Evolutionary conservation across 805 yeast species (phyloP).

Genomic region (Pichia cabralensis): DNA sequence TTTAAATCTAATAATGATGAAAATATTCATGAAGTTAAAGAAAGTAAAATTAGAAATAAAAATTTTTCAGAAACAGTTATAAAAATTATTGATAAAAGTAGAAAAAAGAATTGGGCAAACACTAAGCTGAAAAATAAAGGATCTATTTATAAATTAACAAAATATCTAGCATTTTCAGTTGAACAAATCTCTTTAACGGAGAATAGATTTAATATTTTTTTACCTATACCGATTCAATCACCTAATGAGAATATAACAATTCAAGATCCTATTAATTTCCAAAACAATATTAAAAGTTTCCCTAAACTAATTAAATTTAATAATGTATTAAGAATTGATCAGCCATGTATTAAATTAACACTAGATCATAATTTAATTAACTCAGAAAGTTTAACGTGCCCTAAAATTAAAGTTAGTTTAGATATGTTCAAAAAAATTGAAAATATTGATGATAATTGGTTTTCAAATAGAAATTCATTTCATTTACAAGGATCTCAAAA

Average conservation of each 20-base stretch:
- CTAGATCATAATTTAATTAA: slow-evolving; percentile 11
- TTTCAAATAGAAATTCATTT: slow-evolving; percentile 6
- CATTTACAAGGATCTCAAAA: slow-evolving; percentile 5
- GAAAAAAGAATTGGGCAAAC: slow-evolving; percentile 1
- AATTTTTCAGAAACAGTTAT: slow-evolving; percentile 3
- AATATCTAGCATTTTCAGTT: slow-evolving; percentile 17
- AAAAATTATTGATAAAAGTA: slow-evolving; percentile 2
- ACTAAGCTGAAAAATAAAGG: neutral
- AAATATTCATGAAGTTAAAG: neutral
- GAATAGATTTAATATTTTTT: slow-evolving; percentile 15
- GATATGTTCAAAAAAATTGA: slow-evolving; percentile 10
- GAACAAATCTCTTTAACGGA: slow-evolving; percentile 11
- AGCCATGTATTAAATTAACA: slow-evolving; percentile 12
- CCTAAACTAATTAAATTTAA: slow-evolving; percentile 3
- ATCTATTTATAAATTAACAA: slow-evolving; percentile 12
- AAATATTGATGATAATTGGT: slow-evolving; percentile 9
- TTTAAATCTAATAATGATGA: neutral
- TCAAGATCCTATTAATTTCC: slow-evolving; percentile 11
- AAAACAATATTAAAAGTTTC: slow-evolving; percentile 2
- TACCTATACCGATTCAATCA: slow-evolving; percentile 19
- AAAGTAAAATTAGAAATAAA: neutral
- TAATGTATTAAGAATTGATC: slow-evolving; percentile 2
- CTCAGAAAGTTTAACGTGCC: slow-evolving; percentile 8
- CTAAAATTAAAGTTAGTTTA: slow-evolving; percentile 10
- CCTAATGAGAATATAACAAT: slow-evolving; percentile 10